phyloP scores from a whole-genome alignment of 108 stramenopile species.

The Nitzschia sp. region DNA sequence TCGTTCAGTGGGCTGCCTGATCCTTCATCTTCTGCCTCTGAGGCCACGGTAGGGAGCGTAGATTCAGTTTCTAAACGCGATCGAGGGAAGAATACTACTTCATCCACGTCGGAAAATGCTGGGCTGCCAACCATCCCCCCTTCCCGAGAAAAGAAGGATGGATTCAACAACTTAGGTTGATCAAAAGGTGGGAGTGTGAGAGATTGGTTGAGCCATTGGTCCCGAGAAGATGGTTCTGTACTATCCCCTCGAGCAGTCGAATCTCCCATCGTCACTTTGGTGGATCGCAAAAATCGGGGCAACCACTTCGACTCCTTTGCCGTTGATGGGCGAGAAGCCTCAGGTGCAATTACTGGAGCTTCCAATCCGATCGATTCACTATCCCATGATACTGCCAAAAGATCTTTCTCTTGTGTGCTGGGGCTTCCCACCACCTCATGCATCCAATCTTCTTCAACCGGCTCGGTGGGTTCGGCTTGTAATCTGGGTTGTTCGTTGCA shows the following conservation, averaged over 20 bases:
- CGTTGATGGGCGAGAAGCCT: not conserved
- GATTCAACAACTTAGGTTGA: not conserved
- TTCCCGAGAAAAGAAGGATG: conserved; percentile 9
- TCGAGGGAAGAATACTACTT: conserved; percentile 6
- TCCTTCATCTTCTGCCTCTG: conserved; percentile 26
- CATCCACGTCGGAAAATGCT: not conserved
- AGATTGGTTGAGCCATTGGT: not conserved
- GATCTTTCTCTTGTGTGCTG: not conserved
- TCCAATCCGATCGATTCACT: not conserved
- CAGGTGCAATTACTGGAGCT: not conserved
- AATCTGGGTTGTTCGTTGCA: not conserved
- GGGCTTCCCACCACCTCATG: conserved; percentile 28
- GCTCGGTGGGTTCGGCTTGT: conserved; percentile 5
- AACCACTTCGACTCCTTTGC: conserved; percentile 14
- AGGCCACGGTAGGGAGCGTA: conserved; percentile 26
- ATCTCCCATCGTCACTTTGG: not conserved
- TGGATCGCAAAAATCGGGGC: conserved; percentile 16
- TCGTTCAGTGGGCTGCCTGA: not conserved
- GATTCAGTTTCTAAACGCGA: conserved; percentile 33
- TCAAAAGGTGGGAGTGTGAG: not conserved
- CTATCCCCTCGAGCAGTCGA: not conserved
- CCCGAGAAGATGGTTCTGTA: not conserved
- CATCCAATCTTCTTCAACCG: conserved; percentile 36
- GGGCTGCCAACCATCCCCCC: not conserved
- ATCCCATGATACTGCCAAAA: not conserved